Evolutionary conservation across 106 monocot genomes (phyloP), one percentile per base, ranked within the genome.

Genomic region (Dendrobium chrysotoxum): DNA sequence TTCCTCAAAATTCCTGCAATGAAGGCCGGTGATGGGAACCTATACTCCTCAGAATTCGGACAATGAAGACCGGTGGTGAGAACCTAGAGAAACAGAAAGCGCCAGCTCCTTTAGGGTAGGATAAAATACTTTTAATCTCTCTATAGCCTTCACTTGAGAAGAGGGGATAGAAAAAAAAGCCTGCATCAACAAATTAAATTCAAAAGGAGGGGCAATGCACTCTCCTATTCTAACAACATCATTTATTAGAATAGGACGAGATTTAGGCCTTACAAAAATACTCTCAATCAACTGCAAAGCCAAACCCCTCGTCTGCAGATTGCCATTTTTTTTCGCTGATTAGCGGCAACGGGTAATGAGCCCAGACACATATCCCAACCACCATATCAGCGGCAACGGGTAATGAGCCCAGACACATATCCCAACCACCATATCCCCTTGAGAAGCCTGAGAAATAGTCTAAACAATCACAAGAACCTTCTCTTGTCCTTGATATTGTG

Each of bases 221-320:
- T 99, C 98, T 61, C 98, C 95, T 83, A 91, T 99, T 77, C 95
- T 92, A 21, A 95, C 90, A 78, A 90, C 91, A 78, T 93, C 92
- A 85, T 99, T 93, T 71, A 91, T 72, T 78, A 95, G 85, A 78
- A 95, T 88, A 70, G 89, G 39, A 20, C 86, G 87, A 66, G 91
- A 89, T 83, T 99, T 99, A 44, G 91, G 86, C 8, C 41, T 85
- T n/a, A 88, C 83, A 76, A 99, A 75, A 75, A 93, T 81, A 72
- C 98, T 95, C 82, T 87, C 90, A 42, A 87, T 78, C 79, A 90
- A 79, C 64, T 90, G 85, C 72, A 90, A 68, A 53, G 87, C 83
- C 57, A 90, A 77, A 72, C 87, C 87, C 72, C 90, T 85, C 35
- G 35, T 35, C 2, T 35, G 35, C 35, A 35, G 35, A 35, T 35